phyloP scores from a whole-genome alignment of 371 early-diverging fungal species.

The Mortierella sp. region DNA sequence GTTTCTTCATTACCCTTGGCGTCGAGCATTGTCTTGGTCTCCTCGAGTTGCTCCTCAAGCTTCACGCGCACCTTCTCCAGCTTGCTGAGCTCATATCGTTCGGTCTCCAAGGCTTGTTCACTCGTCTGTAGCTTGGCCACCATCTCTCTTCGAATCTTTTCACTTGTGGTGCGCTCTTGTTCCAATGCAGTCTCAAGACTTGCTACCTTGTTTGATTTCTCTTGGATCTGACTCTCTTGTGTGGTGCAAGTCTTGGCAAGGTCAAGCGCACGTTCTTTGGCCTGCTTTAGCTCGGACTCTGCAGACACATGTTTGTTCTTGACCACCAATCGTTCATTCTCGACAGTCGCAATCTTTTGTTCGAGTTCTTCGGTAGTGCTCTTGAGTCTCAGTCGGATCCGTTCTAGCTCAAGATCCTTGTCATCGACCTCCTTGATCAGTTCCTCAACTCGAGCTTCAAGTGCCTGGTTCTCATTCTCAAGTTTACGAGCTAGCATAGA shows the following conservation, averaged over 20 bases:
- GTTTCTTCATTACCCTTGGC: constrained; percentile 80
- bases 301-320: constrained; percentile 59
- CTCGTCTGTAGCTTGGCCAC: constrained; percentile 68
- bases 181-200: constrained; percentile 65
- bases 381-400: constrained; percentile 57
- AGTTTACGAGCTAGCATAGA: constrained; percentile 54
- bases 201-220: constrained; percentile 46
- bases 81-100: constrained; percentile 67
- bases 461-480: constrained; percentile 65
- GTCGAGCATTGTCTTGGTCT: constrained; percentile 68
- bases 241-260: constrained; percentile 52
- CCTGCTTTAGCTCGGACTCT: constrained; percentile 57
- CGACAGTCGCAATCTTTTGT: constrained; percentile 63
- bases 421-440: constrained; percentile 67
- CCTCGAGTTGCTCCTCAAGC: constrained; percentile 72
- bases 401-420: constrained; percentile 63
- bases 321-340: constrained; percentile 66
- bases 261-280: constrained; percentile 66
- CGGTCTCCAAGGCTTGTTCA: constrained; percentile 73
- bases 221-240: constrained; percentile 63
- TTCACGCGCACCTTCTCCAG: constrained; percentile 63
- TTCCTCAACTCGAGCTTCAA: constrained; percentile 67
- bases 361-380: constrained; percentile 67
- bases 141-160: constrained; percentile 71
- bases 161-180: constrained; percentile 59